Base-by-base conservation (phyloP, 1,284 basidiomycete genomes). In the Leccinum solheimii region DNA sequence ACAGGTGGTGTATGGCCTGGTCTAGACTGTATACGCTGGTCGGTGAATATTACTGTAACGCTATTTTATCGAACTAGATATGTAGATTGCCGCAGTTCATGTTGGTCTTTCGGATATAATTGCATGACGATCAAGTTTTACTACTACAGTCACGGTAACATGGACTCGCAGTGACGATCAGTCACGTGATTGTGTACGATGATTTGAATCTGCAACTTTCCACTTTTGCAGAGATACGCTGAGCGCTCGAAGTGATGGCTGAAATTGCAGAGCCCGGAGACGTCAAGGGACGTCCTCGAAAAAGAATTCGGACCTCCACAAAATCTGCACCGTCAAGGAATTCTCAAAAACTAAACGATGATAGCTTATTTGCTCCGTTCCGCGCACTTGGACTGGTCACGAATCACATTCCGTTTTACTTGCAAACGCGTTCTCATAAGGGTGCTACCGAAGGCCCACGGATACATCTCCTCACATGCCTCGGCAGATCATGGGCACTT, bases 331-430 rank as follows among this genome's bases (percentile, higher is more conserved):
- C 34, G 8, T 50, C 59, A 40, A 62, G 63, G 43, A 40, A 52
- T 30, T 26, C 43, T 5, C 59, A 59, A 59, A 64, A 58, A 49
- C 21, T 48, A 9, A 56, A 65, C 11, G 66, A 61, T 38, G 78
- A 81, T 67, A 80, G 83, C 50, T 85, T 99, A 55, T 99, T 97
- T 76, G 91, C 90, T 4, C 97, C 97, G 5, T 99, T 99, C 76
- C 86, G 97, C 63, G 95, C 95, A 3, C 85, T 99, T 13, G 96
- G 97, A 27, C 85, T 95, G 66, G 85, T 99, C 69, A 95, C 95
- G 51, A 97, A 97, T 73, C 86, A 91, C 77, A 85, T 97, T 14
- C 95, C 97, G 10, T 95, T 97, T 72, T 87, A 91, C 6, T 78
- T 98, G 60, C 94, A 97, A 79, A 87, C 91, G 1, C 87, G 94